Evolutionary conservation across 179 eudicot genomes (phyloP).

Genomic region (Silene vulgaris): DNA sequence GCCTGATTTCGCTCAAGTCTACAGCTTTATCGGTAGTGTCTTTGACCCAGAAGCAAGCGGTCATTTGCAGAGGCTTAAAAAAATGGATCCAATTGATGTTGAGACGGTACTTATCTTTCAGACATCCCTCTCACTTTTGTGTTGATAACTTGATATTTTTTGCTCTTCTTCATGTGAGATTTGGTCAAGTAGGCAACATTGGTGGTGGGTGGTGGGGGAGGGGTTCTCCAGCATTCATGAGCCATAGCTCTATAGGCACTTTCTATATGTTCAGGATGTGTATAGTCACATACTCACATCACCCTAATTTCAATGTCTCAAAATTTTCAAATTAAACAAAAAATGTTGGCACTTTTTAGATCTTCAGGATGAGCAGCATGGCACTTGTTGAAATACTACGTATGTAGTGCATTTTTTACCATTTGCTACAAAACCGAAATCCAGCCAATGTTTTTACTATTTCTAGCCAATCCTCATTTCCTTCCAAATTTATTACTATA

Average conservation of each 20-base stretch:
- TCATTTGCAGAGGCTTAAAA: constrained; percentile 70
- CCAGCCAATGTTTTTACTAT: not conserved
- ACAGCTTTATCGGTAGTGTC: constrained; percentile 88
- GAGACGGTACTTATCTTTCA: constrained; percentile 58
- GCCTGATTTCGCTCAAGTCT: constrained; percentile 95
- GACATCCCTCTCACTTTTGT: not conserved
- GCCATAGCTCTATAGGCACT: not conserved
- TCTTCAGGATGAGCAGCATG: not conserved
- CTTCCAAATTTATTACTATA: too few species aligned
- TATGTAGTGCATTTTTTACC: not conserved
- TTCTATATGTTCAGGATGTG: not conserved
- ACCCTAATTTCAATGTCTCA: not conserved
- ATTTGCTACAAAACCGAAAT: not conserved
- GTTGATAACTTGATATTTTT: not conserved
- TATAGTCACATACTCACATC: too few species aligned
- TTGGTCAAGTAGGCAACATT: not conserved
- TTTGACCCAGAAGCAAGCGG: constrained; percentile 73
- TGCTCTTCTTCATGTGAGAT: not conserved
- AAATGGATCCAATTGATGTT: constrained; percentile 95
- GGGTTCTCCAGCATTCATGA: not conserved
- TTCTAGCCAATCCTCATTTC: not conserved
- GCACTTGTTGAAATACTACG: not conserved
- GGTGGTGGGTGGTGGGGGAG: not conserved
- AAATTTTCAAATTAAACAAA: not conserved
- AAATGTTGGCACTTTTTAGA: not conserved